Evolutionary conservation across 805 yeast species (phyloP).

Genomic region (Kodamaea leandrae): DNA sequence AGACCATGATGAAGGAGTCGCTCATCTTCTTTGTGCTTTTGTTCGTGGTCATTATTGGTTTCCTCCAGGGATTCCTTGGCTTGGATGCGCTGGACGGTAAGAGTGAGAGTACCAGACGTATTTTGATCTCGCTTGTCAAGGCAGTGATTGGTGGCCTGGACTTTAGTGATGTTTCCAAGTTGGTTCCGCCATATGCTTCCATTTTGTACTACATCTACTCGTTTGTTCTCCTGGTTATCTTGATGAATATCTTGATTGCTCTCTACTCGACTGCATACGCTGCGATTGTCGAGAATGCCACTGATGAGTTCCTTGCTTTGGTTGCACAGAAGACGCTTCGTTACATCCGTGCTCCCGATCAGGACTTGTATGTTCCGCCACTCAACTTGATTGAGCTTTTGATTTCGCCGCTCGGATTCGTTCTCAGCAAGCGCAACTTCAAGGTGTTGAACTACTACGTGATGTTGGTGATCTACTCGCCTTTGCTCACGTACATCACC

Average conservation of each 20-base stretch:
- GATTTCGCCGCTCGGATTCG: conserved; percentile 27
- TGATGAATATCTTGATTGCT: conserved; percentile 82
- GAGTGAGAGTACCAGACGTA: conserved; percentile 65
- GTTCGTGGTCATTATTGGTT: conserved; percentile 69
- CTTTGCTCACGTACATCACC: conserved; percentile 60
- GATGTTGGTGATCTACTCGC: conserved; percentile 67
- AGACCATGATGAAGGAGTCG: conserved; percentile 85
- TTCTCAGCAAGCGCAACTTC: conserved; percentile 35
- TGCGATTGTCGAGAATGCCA: conserved; percentile 75
- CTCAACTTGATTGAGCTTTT: conserved; percentile 66
- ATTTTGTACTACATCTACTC: conserved; percentile 73
- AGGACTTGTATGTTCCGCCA: conserved; percentile 81
- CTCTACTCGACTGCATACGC: conserved; percentile 82
- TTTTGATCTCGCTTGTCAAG: conserved; percentile 61
- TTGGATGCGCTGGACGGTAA: conserved; percentile 86
- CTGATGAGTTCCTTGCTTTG: conserved; percentile 80
- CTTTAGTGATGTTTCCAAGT: conserved; percentile 63
- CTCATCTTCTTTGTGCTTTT: conserved; percentile 76
- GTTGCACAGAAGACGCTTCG: conserved; percentile 81
- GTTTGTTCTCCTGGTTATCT: conserved; percentile 68
- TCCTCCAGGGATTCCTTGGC: conserved; percentile 83
- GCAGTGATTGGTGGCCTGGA: conserved; percentile 76
- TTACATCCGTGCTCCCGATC: conserved; percentile 86
- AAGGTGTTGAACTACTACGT: conserved; percentile 49
- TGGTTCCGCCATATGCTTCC: conserved; percentile 86